Evolutionary conservation across 768 basidiomycete species (phyloP).

Genomic region (Mycena latifolia): DNA sequence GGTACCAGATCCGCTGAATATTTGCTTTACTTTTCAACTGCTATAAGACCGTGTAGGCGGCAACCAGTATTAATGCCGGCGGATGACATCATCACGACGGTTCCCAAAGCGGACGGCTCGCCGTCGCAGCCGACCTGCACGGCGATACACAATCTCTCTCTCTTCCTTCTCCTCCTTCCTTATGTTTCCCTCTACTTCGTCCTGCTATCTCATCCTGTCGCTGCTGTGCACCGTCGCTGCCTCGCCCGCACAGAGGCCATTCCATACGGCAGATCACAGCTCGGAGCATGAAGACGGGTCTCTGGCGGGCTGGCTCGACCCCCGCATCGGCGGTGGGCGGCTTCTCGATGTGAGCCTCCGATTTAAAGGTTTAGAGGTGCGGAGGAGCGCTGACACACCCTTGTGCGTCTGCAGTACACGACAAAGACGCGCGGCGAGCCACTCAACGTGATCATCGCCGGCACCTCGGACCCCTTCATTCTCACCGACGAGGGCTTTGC

Average conservation of each 20-base stretch:
- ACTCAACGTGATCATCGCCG: slow-evolving; percentile 86
- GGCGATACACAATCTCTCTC: background rate
- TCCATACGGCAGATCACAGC: slow-evolving; percentile 14
- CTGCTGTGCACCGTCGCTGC: slow-evolving; percentile 21
- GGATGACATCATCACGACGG: background rate
- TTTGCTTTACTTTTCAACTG: too few species aligned
- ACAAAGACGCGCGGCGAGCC: slow-evolving; percentile 80
- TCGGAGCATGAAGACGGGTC: slow-evolving; percentile 19
- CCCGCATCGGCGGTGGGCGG: slow-evolving; percentile 77
- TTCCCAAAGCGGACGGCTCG: slow-evolving; percentile 1
- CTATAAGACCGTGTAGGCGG: background rate
- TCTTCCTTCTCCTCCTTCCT: slow-evolving; percentile 9
- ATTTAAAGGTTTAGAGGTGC: slow-evolving; percentile 3
- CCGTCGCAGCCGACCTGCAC: background rate
- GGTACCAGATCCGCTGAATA: too few species aligned
- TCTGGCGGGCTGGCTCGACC: slow-evolving; percentile 67
- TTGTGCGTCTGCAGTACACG: slow-evolving; percentile 71
- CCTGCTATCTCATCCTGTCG: too few species aligned
- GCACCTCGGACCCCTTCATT: slow-evolving; percentile 81
- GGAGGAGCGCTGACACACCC: background rate
- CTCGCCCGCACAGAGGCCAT: slow-evolving; percentile 32
- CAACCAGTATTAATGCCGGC: too few species aligned
- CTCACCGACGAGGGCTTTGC: slow-evolving; percentile 81
- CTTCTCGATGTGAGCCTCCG: slow-evolving; percentile 76
- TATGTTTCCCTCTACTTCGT: too few species aligned